phyloP scores from a whole-genome alignment of 495 filamentous ascomycete genomes.

The Penicillium desertorum region DNA sequence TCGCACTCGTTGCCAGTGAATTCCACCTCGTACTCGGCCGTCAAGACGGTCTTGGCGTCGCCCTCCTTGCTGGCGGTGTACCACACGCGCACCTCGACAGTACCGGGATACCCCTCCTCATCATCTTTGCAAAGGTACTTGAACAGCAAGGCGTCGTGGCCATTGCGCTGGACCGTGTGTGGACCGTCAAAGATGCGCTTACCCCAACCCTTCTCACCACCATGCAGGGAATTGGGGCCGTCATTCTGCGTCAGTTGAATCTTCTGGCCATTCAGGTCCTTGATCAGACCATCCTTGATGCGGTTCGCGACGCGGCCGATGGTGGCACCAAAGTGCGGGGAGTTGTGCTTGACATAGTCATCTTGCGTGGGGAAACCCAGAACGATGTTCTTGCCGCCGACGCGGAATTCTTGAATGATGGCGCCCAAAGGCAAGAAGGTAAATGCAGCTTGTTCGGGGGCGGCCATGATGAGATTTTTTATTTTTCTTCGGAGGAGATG shows the following conservation, averaged over 20 bases:
- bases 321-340: constrained; percentile 83
- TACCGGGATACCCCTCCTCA: constrained; percentile 85
- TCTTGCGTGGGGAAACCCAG: constrained; percentile 73
- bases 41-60: constrained; percentile 59
- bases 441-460: constrained; percentile 37
- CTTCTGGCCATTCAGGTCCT: constrained; percentile 66
- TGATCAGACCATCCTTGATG: constrained; percentile 68
- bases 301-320: constrained; percentile 93
- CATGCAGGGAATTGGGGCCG: constrained; percentile 76
- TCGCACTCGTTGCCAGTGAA: constrained; percentile 71
- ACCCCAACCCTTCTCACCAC: constrained; percentile 80
- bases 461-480: constrained; percentile 18
- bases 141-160: constrained; percentile 75
- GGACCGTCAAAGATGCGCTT: constrained; percentile 81
- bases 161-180: constrained; percentile 59
- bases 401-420: constrained; percentile 79
- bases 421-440: constrained; percentile 82
- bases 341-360: constrained; percentile 71
- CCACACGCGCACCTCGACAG: constrained; percentile 72
- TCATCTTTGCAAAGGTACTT: constrained; percentile 68
- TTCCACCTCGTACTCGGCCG: constrained; percentile 86
- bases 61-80: constrained; percentile 74
- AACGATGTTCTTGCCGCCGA: constrained; percentile 80
- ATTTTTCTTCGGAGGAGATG: background rate
- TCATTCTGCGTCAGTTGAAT: constrained; percentile 75